These are phyloP conservation scores for Fusarium nodosum DNA, from an alignment of 2,329 filamentous ascomycete genomes.

Conservation along the genomic window DNA sequence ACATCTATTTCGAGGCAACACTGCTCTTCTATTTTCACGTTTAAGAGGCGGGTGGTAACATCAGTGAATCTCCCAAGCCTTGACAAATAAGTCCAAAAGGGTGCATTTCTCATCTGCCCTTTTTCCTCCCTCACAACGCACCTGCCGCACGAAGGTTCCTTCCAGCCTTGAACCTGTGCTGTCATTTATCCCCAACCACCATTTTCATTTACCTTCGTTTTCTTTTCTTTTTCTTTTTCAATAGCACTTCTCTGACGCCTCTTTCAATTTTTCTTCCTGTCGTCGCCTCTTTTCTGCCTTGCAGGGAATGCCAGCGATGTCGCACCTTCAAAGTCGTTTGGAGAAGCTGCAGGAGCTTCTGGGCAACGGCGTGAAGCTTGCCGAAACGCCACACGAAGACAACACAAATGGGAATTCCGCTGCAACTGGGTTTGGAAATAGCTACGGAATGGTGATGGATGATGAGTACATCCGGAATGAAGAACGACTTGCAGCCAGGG, in stretches of 20 bases:
- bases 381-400: slow-evolving; percentile 17
- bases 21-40: not conserved
- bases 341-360: slow-evolving; percentile 42
- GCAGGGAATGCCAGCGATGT: slow-evolving; percentile 30
- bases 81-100: slow-evolving; percentile 12
- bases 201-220: not conserved
- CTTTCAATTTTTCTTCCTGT: not conserved
- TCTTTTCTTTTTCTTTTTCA: not conserved
- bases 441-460: slow-evolving; percentile 12
- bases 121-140: slow-evolving; percentile 6
- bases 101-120: slow-evolving; percentile 13
- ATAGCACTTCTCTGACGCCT: not conserved
- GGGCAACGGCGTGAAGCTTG: slow-evolving; percentile 40
- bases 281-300: not conserved
- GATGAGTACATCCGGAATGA: slow-evolving; percentile 20
- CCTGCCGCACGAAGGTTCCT: slow-evolving; percentile 6
- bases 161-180: not conserved
- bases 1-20: slow-evolving; percentile 1
- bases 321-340: slow-evolving; percentile 38
- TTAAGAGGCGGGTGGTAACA: not conserved
- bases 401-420: not conserved
- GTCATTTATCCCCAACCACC: not conserved
- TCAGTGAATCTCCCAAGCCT: slow-evolving; percentile 22
- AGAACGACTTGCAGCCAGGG: not conserved
- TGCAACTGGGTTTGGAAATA: not conserved